A percentile compares a stretch with the other conserved stretches of the same genome.
Conservation (phyloP, 1,284 basidiomycete genomes). For the Fistulinella cinereoalba region DNA sequence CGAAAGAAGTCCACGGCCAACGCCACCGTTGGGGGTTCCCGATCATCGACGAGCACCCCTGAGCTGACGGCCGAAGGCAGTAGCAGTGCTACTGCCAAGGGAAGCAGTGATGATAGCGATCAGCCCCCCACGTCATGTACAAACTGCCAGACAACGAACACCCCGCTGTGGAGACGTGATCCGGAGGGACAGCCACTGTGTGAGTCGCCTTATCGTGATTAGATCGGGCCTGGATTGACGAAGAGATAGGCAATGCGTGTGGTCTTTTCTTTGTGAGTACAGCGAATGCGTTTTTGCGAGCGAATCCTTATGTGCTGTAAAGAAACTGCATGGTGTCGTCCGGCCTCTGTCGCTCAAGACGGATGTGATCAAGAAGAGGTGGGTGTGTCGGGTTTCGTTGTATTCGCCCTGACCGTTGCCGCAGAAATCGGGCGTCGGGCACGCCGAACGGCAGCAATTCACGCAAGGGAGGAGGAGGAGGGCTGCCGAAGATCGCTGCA, state of each 20-base stretch:
- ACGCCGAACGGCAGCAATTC: constrained; percentile 54
- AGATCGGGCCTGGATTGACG: constrained; percentile 9
- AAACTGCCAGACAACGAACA: constrained; percentile 95
- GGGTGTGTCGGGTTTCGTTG: not conserved
- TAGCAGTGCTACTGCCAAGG: constrained; percentile 37
- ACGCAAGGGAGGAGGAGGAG: constrained; percentile 53
- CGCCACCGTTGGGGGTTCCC: constrained; percentile 35
- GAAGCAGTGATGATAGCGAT: constrained; percentile 63
- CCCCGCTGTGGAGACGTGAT: constrained; percentile 92
- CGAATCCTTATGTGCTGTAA: constrained; percentile 20
- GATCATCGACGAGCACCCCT: constrained; percentile 55
- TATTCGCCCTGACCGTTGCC: constrained; percentile 12
- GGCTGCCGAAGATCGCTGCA: constrained; percentile 68
- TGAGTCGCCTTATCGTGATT: constrained; percentile 35
- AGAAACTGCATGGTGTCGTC: constrained; percentile 95
- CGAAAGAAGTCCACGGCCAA: constrained; percentile 49
- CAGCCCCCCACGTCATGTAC: constrained; percentile 80
- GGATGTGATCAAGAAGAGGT: constrained; percentile 98
- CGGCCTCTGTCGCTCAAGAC: constrained; percentile 93
- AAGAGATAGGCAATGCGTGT: constrained; percentile 70
- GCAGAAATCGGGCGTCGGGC: constrained; percentile 76
- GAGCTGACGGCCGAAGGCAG: constrained; percentile 41
- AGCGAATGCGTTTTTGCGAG: constrained; percentile 3
- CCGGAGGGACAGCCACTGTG: constrained; percentile 94
- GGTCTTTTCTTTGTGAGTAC: constrained; percentile 84